Evolutionary conservation across 345 rosid genomes (phyloP), one percentile per base, ranked within the genome.

Genomic region (Bretschneidera sinensis): DNA sequence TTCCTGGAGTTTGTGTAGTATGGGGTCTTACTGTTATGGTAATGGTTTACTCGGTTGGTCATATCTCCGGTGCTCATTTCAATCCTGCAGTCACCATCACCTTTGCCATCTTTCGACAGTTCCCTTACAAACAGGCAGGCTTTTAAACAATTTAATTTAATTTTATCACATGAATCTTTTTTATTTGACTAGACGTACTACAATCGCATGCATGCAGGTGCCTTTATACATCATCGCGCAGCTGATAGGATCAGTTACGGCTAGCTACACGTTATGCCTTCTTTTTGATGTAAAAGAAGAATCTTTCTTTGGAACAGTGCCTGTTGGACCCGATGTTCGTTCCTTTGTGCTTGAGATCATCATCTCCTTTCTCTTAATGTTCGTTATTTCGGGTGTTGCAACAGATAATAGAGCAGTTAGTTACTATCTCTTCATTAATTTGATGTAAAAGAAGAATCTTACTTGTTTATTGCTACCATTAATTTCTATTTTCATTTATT

Each of bases 51-150:
- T 71, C 94, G 9, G 62, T 79, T 0, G 91, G 91, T 58, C 94
- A 85, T 66, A 78, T 88, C 19, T 91, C 97, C 23, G 96, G 96
- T 11, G 97, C 89, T 22, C 92, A 90, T 79, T 82, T 90, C 62
- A 84, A 90, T 28, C 92, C 86, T 0, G 87, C 91, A 2, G 91
- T 91, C 45, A 85, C 97, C 34, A 19, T 91, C 49, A 68, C 89
- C 21, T 77, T 74, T 3, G 84, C 94, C 5, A 21, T 83, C 69
- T 82, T 83, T 55, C 67, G 83, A 9, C 74, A 77, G 6, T 82
- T 88, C 31, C 89, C 89, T 5, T 49, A 33, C n/a, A 54, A 49
- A 54, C 74, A 83, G 83, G 97, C n/a, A n/a, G n/a, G n/a, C n/a
- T n/a, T n/a, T n/a, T n/a, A n/a, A n/a, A n/a, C n/a, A n/a, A n/a